Conservation (phyloP, 2,329 filamentous ascomycete species). For the Cordyceps farinosa region DNA sequence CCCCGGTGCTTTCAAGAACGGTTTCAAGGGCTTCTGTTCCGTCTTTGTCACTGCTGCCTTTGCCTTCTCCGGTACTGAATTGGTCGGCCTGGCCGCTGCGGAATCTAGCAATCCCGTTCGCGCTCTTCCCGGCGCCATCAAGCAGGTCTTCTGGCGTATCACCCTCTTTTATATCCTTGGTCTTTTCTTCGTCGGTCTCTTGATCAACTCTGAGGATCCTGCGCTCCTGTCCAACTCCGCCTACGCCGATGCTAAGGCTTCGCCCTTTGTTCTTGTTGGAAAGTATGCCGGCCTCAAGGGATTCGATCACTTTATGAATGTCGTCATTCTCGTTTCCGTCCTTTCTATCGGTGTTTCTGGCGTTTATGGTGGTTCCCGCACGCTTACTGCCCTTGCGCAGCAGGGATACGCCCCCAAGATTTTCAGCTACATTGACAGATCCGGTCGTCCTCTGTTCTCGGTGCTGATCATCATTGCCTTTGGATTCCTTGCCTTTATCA, state of each 20-base stretch:
- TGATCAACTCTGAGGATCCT: conserved; percentile 41
- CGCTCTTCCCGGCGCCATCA: conserved; percentile 72
- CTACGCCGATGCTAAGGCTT: conserved; percentile 39
- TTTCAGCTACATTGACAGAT: conserved; percentile 52
- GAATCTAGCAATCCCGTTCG: conserved; percentile 65
- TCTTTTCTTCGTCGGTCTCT: conserved; percentile 46
- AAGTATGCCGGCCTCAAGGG: conserved; percentile 45
- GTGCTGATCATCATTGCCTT: conserved; percentile 45
- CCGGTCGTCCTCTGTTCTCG: conserved; percentile 48
- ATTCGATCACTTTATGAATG: conserved; percentile 51
- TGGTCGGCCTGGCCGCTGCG: conserved; percentile 67
- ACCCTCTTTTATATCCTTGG: conserved; percentile 49
- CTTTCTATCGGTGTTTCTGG: conserved; percentile 52
- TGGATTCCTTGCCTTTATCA: conserved; percentile 47
- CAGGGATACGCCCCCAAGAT: conserved; percentile 53
- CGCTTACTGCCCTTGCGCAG: conserved; percentile 52
- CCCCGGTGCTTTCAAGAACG: conserved; percentile 58
- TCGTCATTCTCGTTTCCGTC: conserved; percentile 51
- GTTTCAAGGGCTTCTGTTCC: conserved; percentile 65
- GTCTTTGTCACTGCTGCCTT: conserved; percentile 70
- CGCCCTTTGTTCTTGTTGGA: conserved; percentile 50
- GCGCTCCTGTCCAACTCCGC: conserved; percentile 45
- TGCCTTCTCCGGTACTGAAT: conserved; percentile 63
- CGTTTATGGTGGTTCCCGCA: conserved; percentile 54
- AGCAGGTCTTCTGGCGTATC: conserved; percentile 62